Base-by-base conservation (phyloP, 2,329 filamentous ascomycete genomes). In the Pseudogymnoascus sp. region DNA sequence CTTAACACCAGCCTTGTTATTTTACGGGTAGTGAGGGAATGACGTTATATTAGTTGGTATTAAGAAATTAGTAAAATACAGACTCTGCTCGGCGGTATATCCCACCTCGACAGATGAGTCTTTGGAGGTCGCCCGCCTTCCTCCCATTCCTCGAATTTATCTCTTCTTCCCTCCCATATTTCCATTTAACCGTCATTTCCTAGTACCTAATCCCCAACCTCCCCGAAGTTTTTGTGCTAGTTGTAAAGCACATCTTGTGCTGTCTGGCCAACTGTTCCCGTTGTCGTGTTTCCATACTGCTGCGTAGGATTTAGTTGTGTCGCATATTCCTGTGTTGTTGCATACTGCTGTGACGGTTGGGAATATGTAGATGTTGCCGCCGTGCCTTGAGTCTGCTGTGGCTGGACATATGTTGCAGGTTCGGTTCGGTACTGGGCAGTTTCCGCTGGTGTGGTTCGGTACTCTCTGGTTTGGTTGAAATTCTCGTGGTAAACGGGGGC, bases 61-160 rank as follows among this genome's bases (percentile, higher is more conserved):
- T 53, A 53, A 53, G n/a, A 31, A 53, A 53, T 53, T 53, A 53
- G 46, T 53, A 31, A 53, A 53, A 53, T 53, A 53, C 46, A 53
- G 46, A 53, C 25, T 53, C 43, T 53, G 23, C 46, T 14, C 25
- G n/a, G n/a, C n/a, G n/a, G n/a, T n/a, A n/a, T n/a, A n/a, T n/a
- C n/a, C n/a, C n/a, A n/a, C n/a, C n/a, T 21, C 21, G 43, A 49
- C 23, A 28, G 23, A n/a, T 49, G 7, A 28, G 43, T 49, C 23
- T 28, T n/a, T 12, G 14, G 14, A 49, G 23, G 16, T 34, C 49
- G 7, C 28, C 7, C 28, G 28, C 25, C 9, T 18, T 34, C 28
- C n/a, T 34, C 28, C 46, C 25, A 34, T 14, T 56, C 5, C 28
- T 34, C 16, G 9, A 9, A 56, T 18, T 18, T 18, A 56, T 16